Percentiles rank a stretch among this genome's conserved stretches.
phyloP scores from a whole-genome alignment of 2,329 filamentous ascomycete species.

The Aspergillus sp. region DNA sequence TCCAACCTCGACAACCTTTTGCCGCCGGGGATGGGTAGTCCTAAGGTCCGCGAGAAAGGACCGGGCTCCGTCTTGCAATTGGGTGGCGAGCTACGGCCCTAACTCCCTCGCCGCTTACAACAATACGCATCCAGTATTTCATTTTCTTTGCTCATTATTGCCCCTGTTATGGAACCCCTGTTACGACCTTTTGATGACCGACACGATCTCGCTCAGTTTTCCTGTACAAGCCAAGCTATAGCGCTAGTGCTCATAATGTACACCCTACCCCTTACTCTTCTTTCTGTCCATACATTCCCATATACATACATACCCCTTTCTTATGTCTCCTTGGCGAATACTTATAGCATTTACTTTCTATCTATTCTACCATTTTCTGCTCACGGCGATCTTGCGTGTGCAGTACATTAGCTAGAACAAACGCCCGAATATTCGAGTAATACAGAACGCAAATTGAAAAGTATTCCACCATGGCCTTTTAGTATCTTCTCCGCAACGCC shows the following conservation, averaged over 20 bases:
- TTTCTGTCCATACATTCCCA: constrained; percentile 18
- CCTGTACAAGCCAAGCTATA: not conserved
- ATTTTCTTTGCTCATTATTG: constrained; percentile 18
- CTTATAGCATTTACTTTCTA: not conserved
- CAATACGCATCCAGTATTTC: not conserved
- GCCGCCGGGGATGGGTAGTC: constrained; percentile 54
- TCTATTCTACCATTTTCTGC: not conserved
- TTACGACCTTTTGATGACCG: constrained; percentile 25
- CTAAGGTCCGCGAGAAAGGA: constrained; percentile 41
- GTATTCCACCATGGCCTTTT: not conserved
- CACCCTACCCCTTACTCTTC: not conserved
- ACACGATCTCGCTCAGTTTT: constrained; percentile 8
- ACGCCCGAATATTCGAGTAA: not conserved
- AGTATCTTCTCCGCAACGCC: not conserved
- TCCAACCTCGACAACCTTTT: constrained; percentile 80
- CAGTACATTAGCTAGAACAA: not conserved
- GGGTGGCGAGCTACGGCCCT: constrained; percentile 62
- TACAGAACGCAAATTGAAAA: not conserved
- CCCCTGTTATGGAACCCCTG: constrained; percentile 5
- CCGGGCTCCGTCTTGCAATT: constrained; percentile 64
- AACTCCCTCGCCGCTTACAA: not conserved
- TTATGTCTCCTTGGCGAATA: not conserved
- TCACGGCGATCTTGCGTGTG: not conserved
- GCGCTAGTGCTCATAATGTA: constrained; percentile 6
- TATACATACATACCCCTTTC: not conserved